Conservation (phyloP, 805 yeast species). For the Pichia thaimueangensis region DNA sequence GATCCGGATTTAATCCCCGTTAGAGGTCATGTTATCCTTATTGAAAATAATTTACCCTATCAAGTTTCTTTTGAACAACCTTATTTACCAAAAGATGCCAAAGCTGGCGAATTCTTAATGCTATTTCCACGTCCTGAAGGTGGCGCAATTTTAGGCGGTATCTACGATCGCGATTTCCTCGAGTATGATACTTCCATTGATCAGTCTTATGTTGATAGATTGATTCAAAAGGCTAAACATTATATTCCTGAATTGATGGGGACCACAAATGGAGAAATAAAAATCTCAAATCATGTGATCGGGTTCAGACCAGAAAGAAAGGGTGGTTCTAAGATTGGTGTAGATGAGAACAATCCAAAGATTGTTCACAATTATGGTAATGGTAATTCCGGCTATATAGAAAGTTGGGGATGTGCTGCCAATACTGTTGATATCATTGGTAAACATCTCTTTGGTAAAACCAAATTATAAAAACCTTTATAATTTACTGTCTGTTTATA, state of each 20-base stretch:
- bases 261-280: constrained; percentile 24
- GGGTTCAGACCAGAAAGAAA: constrained; percentile 64
- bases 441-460: neutral
- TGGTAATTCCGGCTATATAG: constrained; percentile 18
- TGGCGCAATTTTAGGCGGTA: constrained; percentile 59
- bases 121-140: constrained; percentile 65
- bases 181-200: constrained; percentile 30
- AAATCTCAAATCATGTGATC: constrained; percentile 48
- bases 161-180: constrained; percentile 22
- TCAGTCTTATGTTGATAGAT: constrained; percentile 41
- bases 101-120: constrained; percentile 44
- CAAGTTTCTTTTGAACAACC: constrained; percentile 31
- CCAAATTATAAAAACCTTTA: constrained; percentile 2
- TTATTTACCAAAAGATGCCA: constrained; percentile 25
- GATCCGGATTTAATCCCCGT: constrained; percentile 44
- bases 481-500: neutral
- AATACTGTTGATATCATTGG: constrained; percentile 15
- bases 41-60: constrained; percentile 38
- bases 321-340: constrained; percentile 47
- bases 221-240: constrained; percentile 37
- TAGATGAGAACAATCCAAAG: constrained; percentile 20
- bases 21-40: constrained; percentile 52
- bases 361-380: constrained; percentile 61
- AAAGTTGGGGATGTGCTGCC: constrained; percentile 52
- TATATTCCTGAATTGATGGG: constrained; percentile 46